These are phyloP conservation scores for Hygrocybe coccinea DNA, from an alignment of 768 basidiomycete genomes.

Conservation along the genomic window DNA sequence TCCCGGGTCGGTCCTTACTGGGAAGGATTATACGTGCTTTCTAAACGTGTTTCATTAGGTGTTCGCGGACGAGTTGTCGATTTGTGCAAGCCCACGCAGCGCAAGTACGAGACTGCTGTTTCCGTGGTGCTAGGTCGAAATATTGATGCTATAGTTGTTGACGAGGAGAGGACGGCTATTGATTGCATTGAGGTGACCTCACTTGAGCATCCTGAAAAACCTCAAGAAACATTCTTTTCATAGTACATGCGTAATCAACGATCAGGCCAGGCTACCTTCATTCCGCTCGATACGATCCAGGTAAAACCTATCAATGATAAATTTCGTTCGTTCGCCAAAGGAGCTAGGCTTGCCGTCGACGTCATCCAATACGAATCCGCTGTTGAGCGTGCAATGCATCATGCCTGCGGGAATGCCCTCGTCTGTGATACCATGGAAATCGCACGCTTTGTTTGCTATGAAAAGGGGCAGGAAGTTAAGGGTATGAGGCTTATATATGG, in stretches of 20 bases:
- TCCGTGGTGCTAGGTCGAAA: slow-evolving; percentile 90
- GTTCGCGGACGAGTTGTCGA: slow-evolving; percentile 92
- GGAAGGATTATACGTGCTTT: neutral
- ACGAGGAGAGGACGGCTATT: slow-evolving; percentile 94
- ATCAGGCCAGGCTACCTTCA: slow-evolving; percentile 93
- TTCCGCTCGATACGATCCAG: slow-evolving; percentile 96
- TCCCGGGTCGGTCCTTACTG: slow-evolving; percentile 55
- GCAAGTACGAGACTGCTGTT: slow-evolving; percentile 90
- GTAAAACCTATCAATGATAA: slow-evolving; percentile 92
- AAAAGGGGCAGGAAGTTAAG: slow-evolving; percentile 94
- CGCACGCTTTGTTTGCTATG: slow-evolving; percentile 85
- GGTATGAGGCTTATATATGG: slow-evolving; percentile 45
- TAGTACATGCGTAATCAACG: slow-evolving; percentile 95
- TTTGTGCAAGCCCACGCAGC: slow-evolving; percentile 87
- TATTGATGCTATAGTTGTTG: slow-evolving; percentile 93
- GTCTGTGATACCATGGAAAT: slow-evolving; percentile 96
- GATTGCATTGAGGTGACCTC: slow-evolving; percentile 85
- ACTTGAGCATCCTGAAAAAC: neutral
- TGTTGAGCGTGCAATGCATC: slow-evolving; percentile 92
- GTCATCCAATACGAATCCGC: slow-evolving; percentile 77
- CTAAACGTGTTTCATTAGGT: slow-evolving; percentile 40
- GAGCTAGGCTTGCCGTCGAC: slow-evolving; percentile 80
- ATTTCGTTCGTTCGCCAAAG: slow-evolving; percentile 86
- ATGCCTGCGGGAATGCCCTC: slow-evolving; percentile 91
- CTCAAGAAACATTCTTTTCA: neutral